Percentiles rank a stretch among this genome's conserved stretches.
These are phyloP conservation scores for Fennellomyces sp. DNA, from an alignment of 371 early-diverging fungal species.

Conservation along the genomic window DNA sequence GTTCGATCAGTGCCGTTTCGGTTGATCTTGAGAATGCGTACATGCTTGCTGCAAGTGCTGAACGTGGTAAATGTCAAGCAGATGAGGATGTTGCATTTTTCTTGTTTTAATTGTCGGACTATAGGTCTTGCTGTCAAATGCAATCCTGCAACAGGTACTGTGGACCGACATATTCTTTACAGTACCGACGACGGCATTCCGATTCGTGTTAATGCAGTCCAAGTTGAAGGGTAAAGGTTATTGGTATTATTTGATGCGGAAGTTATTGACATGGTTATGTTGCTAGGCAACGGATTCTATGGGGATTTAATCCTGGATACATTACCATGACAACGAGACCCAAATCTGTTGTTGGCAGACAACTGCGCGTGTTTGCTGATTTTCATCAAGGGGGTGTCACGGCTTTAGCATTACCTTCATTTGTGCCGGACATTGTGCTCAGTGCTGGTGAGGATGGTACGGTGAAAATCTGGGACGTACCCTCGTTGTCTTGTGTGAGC, in stretches of 20 bases:
- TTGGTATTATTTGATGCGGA: not conserved
- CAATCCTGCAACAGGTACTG: conserved; percentile 47
- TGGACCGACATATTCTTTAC: conserved; percentile 39
- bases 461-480: conserved; percentile 45
- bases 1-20: conserved; percentile 36
- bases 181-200: conserved; percentile 37
- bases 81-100: not conserved
- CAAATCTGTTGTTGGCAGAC: conserved; percentile 18
- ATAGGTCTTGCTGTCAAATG: conserved; percentile 44
- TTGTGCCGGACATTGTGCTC: conserved; percentile 25
- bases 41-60: conserved; percentile 39
- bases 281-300: conserved; percentile 44
- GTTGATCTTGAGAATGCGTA: conserved; percentile 41
- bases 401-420: conserved; percentile 26
- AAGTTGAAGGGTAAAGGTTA: conserved; percentile 39
- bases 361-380: conserved; percentile 37
- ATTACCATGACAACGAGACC: conserved; percentile 37
- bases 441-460: conserved; percentile 51
- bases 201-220: conserved; percentile 25
- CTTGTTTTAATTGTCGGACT: no score
- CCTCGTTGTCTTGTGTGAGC: conserved; percentile 22
- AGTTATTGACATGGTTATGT: not conserved
- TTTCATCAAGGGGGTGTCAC: conserved; percentile 48
- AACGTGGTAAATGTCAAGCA: conserved; percentile 26
- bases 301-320: conserved; percentile 45